Percentiles rank a stretch among this genome's conserved stretches.
phyloP scores from a whole-genome alignment of 768 basidiomycete species.

The Gelatoporia subvermispora region DNA sequence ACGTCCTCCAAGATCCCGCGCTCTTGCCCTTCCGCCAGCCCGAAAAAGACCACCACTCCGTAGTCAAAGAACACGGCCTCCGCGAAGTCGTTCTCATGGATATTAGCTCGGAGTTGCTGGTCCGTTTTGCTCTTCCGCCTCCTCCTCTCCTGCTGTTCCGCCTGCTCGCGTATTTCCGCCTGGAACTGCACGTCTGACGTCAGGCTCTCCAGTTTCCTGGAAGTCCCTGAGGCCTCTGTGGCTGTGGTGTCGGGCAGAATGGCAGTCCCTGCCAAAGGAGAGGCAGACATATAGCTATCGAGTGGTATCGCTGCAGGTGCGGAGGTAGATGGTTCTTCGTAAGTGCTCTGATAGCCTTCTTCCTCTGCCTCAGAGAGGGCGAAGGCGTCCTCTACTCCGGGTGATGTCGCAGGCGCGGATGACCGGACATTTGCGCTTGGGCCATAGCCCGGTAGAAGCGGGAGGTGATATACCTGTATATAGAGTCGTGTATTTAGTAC shows the following conservation, averaged over 20 bases:
- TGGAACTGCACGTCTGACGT: slow-evolving; percentile 2
- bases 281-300: slow-evolving; percentile 17
- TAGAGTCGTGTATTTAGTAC: not conserved
- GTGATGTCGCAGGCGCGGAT: slow-evolving; percentile 53
- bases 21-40: slow-evolving; percentile 76
- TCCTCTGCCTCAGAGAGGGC: slow-evolving; percentile 86
- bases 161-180: not conserved
- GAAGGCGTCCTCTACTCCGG: slow-evolving; percentile 53
- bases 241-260: not conserved
- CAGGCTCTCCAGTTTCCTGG: not conserved
- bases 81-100: slow-evolving; percentile 48
- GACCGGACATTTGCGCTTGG: slow-evolving; percentile 83
- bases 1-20: slow-evolving; percentile 81
- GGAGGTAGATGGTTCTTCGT: slow-evolving; percentile 44
- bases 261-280: slow-evolving; percentile 4
- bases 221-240: not conserved
- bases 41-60: slow-evolving; percentile 92
- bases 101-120: slow-evolving; percentile 1
- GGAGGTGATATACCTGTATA: slow-evolving; percentile 84
- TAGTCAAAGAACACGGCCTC: slow-evolving; percentile 82
- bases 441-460: slow-evolving; percentile 87
- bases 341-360: slow-evolving; percentile 82
- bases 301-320: slow-evolving; percentile 4
- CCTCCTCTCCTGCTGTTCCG: slow-evolving; percentile 13
- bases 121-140: slow-evolving; percentile 4